Evolutionary conservation across 495 filamentous ascomycete species (phyloP), one percentile per base, ranked within the genome.

Genomic region (Penicillium antarcticum): DNA sequence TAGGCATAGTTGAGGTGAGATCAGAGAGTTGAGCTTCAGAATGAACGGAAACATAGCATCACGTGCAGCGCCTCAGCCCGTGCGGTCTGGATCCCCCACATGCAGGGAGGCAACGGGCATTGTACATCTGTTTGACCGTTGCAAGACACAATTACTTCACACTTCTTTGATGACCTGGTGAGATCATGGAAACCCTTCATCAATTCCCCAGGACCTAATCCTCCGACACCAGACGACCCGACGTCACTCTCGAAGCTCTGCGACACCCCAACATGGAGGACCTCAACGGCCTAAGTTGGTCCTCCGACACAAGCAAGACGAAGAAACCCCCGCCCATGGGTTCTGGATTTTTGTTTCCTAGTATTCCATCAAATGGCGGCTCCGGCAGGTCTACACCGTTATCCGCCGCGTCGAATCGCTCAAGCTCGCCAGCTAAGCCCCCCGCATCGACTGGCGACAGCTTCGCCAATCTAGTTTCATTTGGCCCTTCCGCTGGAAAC

Each of bases 391-490:
- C 85, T 14, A 90, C 87, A 8, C 87, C 88, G 4, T 68, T 86
- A 21, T 80, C 83, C 24, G 58, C 77, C 8, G 75, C 82, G 52
- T 75, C 77, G 18, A 77, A 79, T 46, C 71, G 76, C 11, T 71
- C 71, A 56, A 65, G 65, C 57, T 68, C 66, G 23, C 74, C 76
- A 16, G 76, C 83, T 1, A 82, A 84, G 56, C 59, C 80, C 4
- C 62, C 82, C 5, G 87, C 86, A 32, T 80, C 87, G 2, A 75
- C 79, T 5, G 79, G 79, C 45, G 92, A 97, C 65, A 95, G 88
- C 74, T 98, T 98, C 64, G 87, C 92, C 54, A 90, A 87, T 60
- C 76, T 98, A 16, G 86, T 97, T 17, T 86, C 82, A 37, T 89
- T 92, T 52, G 82, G 81, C 40, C 70, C 82, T 11, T 77, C 83